A percentile compares a stretch with the other conserved stretches of the same genome.
These are phyloP conservation scores for Backusella luteola DNA, from an alignment of 192 early-diverging fungal genomes.

Conservation along the genomic window DNA sequence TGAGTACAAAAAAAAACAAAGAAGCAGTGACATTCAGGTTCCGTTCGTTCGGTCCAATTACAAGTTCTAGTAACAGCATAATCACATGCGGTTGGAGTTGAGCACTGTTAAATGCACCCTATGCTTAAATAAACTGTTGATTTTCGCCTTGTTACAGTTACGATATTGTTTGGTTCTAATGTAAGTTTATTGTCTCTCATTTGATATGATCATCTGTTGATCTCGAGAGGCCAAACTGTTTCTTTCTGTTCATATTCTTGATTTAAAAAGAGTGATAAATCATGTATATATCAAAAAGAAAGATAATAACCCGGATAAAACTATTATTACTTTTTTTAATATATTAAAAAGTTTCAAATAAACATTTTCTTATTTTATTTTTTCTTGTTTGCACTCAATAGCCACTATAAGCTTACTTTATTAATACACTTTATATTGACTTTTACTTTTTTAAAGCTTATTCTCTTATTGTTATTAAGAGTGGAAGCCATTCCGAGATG, in stretches of 20 bases:
- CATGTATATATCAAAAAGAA: not conserved
- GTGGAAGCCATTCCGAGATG: not conserved
- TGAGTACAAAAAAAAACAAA: slow-evolving; percentile 4
- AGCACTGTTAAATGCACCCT: not conserved
- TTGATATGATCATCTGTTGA: not conserved
- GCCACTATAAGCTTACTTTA: not conserved
- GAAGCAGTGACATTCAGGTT: slow-evolving; percentile 8
- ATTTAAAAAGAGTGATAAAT: no score
- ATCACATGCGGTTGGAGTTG: not conserved
- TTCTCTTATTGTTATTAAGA: no score
- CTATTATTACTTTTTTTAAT: not conserved
- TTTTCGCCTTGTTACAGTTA: not conserved
- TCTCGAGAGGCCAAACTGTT: not conserved
- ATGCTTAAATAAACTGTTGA: not conserved
- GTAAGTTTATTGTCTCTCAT: not conserved
- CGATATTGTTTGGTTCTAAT: not conserved
- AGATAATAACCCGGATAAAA: not conserved
- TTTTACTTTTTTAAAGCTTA: no score
- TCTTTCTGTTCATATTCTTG: not conserved
- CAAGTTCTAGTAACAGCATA: not conserved
- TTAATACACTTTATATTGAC: no score
- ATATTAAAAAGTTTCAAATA: not conserved
- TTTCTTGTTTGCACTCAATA: not conserved
- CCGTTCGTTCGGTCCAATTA: not conserved
- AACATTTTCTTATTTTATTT: not conserved